These are phyloP conservation scores for Fusarium sp. DNA, from an alignment of 2,329 filamentous ascomycete genomes.

Conservation along the genomic window DNA sequence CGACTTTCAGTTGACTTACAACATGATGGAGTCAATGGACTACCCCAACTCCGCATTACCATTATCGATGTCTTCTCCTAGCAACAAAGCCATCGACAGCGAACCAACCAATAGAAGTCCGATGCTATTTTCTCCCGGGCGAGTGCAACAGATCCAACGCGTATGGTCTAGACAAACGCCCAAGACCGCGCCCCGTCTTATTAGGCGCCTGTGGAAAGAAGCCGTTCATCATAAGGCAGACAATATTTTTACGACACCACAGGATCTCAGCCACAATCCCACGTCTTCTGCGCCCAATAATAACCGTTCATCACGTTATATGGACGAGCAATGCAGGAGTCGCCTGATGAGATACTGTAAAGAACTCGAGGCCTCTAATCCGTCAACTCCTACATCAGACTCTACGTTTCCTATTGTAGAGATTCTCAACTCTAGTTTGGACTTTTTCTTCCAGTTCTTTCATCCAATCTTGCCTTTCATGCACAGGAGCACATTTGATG, in stretches of 20 bases:
- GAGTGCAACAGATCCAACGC: conserved; percentile 1
- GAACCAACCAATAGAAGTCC: neutral
- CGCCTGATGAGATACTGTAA: conserved; percentile 11
- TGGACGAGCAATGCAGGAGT: conserved; percentile 2
- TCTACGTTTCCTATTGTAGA: neutral
- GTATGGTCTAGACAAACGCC: conserved; percentile 15
- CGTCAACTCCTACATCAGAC: neutral
- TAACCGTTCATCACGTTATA: neutral
- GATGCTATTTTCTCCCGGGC: neutral
- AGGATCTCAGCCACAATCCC: neutral
- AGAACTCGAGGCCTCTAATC: neutral
- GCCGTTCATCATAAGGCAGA: conserved; percentile 7
- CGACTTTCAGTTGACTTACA: neutral
- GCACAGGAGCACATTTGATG: conserved; percentile 18
- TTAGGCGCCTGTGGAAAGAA: neutral
- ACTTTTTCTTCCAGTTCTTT: conserved; percentile 25
- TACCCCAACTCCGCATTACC: neutral
- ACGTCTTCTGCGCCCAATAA: neutral
- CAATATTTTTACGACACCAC: conserved; percentile 7
- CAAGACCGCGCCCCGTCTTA: neutral
- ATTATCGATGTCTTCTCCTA: neutral
- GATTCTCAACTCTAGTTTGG: conserved; percentile 16
- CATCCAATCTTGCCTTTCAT: conserved; percentile 16
- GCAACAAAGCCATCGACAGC: neutral
- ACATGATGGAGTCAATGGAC: neutral